These are phyloP conservation scores for Sphagnum fallax DNA, from an alignment of 228 moss, liverwort and hornwort genomes.

Conservation along the genomic window DNA sequence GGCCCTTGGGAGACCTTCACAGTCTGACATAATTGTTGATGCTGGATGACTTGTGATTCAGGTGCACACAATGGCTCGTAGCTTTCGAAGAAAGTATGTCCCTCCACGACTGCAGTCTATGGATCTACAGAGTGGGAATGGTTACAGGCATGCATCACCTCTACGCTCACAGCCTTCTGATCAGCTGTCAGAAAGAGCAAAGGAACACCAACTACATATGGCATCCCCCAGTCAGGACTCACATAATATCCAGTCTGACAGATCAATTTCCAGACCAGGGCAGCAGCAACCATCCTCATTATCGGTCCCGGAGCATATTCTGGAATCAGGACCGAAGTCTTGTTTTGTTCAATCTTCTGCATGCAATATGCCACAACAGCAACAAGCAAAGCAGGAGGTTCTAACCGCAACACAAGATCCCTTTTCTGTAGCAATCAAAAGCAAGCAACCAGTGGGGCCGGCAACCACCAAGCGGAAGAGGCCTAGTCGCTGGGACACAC, in stretches of 20 bases:
- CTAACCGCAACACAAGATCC: slow-evolving; percentile 10
- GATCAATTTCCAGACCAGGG: not conserved
- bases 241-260: slow-evolving; percentile 1
- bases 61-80: slow-evolving; percentile 76
- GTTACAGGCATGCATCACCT: slow-evolving; percentile 10
- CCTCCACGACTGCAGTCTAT: slow-evolving; percentile 49
- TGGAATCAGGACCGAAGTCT: not conserved
- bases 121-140: slow-evolving; percentile 14
- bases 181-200: slow-evolving; percentile 13
- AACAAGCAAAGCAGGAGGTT: slow-evolving; percentile 9
- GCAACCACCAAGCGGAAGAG: slow-evolving; percentile 40
- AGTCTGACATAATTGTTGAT: not conserved
- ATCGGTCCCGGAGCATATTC: not conserved
- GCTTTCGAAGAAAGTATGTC: slow-evolving; percentile 60
- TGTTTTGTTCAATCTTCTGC: not conserved
- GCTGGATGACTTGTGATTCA: slow-evolving; percentile 6
- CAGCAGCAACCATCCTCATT: slow-evolving; percentile 16
- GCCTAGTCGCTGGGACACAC: slow-evolving; percentile 83
- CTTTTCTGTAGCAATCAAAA: not conserved
- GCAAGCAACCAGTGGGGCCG: slow-evolving; percentile 2
- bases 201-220: slow-evolving; percentile 10
- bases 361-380: not conserved
- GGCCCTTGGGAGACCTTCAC: no score
- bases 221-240: not conserved
- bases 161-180: slow-evolving; percentile 17